Conservation (phyloP, 2,329 filamentous ascomycete genomes). For the Fusarium coffeatum region DNA sequence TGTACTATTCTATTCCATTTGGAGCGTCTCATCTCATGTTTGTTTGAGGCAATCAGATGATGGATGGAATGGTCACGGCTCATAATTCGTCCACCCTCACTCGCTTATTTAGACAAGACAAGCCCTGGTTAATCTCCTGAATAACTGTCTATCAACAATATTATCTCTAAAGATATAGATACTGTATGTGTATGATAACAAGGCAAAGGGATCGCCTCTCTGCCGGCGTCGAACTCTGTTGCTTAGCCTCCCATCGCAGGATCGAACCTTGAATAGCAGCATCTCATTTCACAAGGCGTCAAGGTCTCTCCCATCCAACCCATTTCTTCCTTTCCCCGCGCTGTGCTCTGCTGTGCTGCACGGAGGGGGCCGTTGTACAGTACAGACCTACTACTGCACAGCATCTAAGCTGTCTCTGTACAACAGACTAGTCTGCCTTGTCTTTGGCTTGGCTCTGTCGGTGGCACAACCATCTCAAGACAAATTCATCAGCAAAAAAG, state of each 20-base stretch:
- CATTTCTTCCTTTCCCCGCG: constrained; percentile 12
- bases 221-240: constrained; percentile 41
- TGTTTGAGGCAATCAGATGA: constrained; percentile 24
- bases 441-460: background rate
- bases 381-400: background rate
- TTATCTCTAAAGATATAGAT: background rate
- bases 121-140: constrained; percentile 4
- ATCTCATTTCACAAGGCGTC: constrained; percentile 25
- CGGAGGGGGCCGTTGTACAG: constrained; percentile 33
- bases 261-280: constrained; percentile 35
- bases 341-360: constrained; percentile 1
- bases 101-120: background rate
- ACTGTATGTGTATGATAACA: constrained; percentile 7
- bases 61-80: constrained; percentile 29
- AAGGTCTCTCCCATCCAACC: constrained; percentile 11
- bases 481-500: background rate
- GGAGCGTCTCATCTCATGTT: constrained; percentile 28
- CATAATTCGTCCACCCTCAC: background rate
- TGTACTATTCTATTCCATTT: background rate
- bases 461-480: constrained; percentile 11
- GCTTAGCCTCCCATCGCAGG: constrained; percentile 25
- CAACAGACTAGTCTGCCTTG: constrained; percentile 1
- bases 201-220: constrained; percentile 24
- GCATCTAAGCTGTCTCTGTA: background rate
- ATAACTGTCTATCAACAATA: background rate